Conservation (phyloP, 225 moss, liverwort and hornwort genomes). For the Physcomitrium patens region DNA sequence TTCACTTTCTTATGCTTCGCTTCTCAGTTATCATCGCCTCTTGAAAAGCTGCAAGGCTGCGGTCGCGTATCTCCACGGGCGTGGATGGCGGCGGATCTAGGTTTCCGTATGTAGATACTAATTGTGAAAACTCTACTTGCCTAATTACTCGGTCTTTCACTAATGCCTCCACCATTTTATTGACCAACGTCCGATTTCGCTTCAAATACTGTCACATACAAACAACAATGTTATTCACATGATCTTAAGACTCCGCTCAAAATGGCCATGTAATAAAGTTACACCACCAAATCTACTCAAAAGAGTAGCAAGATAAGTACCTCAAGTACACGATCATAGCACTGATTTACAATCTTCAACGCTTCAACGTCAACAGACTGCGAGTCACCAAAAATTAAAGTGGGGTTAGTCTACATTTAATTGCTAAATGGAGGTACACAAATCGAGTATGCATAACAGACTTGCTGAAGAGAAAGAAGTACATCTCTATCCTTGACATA, state of each 20-base stretch:
- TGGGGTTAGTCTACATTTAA: constrained; percentile 12
- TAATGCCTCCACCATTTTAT: constrained; percentile 69
- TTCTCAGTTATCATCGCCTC: constrained; percentile 80
- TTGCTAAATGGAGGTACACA: not conserved
- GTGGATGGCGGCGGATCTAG: constrained; percentile 63
- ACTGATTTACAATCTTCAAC: constrained; percentile 84
- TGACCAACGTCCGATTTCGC: constrained; percentile 71
- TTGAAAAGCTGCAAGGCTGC: constrained; percentile 66
- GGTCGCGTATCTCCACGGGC: constrained; percentile 74
- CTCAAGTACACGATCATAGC: constrained; percentile 83
- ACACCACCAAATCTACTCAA: constrained; percentile 4
- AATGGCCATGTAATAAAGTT: not conserved
- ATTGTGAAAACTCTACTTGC: constrained; percentile 72
- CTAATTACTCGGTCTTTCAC: constrained; percentile 77
- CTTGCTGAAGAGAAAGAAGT: not conserved
- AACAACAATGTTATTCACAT: constrained; percentile 21
- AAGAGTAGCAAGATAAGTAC: constrained; percentile 33
- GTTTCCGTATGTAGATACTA: constrained; percentile 67
- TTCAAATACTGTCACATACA: constrained; percentile 63
- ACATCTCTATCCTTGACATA: not conserved
- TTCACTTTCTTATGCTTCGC: constrained; percentile 53
- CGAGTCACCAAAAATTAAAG: constrained; percentile 13
- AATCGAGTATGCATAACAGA: constrained; percentile 5
- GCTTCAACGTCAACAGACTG: constrained; percentile 88
- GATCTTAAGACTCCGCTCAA: not conserved